Evolutionary conservation across 164 flowering plant genomes (phyloP).

Genomic region (Echeveria elegans): DNA sequence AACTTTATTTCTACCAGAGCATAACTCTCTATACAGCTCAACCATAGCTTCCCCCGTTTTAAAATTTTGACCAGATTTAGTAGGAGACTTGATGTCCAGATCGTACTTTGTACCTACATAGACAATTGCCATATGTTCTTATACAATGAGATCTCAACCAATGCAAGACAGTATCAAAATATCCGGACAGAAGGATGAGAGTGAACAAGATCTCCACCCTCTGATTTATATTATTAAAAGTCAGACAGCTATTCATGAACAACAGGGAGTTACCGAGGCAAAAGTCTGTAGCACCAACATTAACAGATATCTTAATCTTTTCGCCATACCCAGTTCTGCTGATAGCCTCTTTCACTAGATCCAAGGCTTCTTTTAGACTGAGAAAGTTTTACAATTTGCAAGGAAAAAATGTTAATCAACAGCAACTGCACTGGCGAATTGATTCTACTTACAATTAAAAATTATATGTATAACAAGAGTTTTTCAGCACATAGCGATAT

Average conservation of each 20-base stretch:
- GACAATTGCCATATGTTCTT: not conserved
- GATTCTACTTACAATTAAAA: not conserved
- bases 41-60: slow-evolving; percentile 88
- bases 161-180: not conserved
- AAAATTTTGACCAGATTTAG: slow-evolving; percentile 75
- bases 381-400: not conserved
- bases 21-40: slow-evolving; percentile 72
- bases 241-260: slow-evolving; percentile 7
- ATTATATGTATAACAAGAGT: not conserved
- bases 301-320: slow-evolving; percentile 77
- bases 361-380: slow-evolving; percentile 82
- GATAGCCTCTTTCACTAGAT: slow-evolving; percentile 87
- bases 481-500: not conserved
- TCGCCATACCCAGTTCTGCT: slow-evolving; percentile 71
- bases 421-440: not conserved
- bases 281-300: slow-evolving; percentile 82
- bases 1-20: slow-evolving; percentile 42
- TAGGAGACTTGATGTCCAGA: slow-evolving; percentile 65
- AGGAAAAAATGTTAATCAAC: not conserved
- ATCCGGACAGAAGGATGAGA: not conserved
- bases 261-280: slow-evolving; percentile 61
- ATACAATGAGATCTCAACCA: not conserved
- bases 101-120: slow-evolving; percentile 82
- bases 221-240: not conserved
- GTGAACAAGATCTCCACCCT: not conserved